A percentile compares a stretch with the other conserved stretches of the same genome.
These are phyloP conservation scores for Fraxinus anomala DNA, from an alignment of 257 asterid species.

Conservation along the genomic window DNA sequence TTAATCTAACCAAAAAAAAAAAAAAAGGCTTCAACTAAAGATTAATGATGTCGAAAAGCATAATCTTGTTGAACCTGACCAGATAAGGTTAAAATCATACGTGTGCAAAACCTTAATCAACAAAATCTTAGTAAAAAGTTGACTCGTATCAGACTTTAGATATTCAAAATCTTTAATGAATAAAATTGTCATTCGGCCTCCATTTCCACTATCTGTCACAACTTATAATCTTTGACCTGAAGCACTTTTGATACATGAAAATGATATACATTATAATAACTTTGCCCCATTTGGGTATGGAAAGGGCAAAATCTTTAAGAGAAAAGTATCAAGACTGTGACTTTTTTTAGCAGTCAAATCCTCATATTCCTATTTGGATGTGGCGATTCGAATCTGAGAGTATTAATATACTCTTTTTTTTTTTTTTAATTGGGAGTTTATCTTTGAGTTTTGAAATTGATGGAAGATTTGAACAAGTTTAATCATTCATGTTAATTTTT, in stretches of 20 bases:
- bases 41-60: not conserved
- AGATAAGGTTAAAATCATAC: constrained; percentile 1
- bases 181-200: constrained; percentile 12
- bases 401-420: not conserved
- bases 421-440: not conserved
- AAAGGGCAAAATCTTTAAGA: not conserved
- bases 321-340: not conserved
- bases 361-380: not conserved
- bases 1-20: not conserved
- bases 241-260: not conserved
- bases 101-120: not conserved
- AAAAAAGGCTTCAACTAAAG: not conserved
- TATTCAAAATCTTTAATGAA: constrained; percentile 6
- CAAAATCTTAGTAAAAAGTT: not conserved
- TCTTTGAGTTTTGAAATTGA: not conserved
- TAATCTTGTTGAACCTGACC: not conserved
- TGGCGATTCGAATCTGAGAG: not conserved
- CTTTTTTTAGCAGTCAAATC: not conserved
- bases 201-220: constrained; percentile 1
- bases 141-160: not conserved
- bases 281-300: not conserved
- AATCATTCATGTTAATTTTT: not conserved
- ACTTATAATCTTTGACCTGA: not conserved
- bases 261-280: not conserved
- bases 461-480: not conserved